Percentiles rank a stretch among this genome's conserved stretches.
Conservation (phyloP, 768 basidiomycete genomes). For the Holtermanniella nyarrowii region DNA sequence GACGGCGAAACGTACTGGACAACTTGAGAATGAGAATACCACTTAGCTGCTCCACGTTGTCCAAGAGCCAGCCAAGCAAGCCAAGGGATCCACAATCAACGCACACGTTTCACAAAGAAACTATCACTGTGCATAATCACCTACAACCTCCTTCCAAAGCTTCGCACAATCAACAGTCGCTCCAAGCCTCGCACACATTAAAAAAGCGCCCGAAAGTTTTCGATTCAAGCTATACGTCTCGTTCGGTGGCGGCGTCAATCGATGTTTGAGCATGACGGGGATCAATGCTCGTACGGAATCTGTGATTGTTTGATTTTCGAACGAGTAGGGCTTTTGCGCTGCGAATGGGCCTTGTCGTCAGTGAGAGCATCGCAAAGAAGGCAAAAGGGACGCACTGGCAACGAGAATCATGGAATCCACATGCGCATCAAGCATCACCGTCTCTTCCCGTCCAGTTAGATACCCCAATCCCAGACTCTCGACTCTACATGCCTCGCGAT, state of each 20-base stretch:
- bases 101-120: too few relatives aligned
- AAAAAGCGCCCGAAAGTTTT: constrained; percentile 44
- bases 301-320: constrained; percentile 56
- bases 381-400: constrained; percentile 42
- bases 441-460: constrained; percentile 74
- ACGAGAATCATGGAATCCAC: constrained; percentile 71
- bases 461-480: constrained; percentile 79
- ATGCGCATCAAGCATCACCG: constrained; percentile 86
- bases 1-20: too few relatives aligned
- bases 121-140: constrained; percentile 36
- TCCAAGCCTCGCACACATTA: constrained; percentile 51
- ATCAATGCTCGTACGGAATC: constrained; percentile 66
- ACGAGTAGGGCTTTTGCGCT: constrained; percentile 64
- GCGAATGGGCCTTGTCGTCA: constrained; percentile 57
- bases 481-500: constrained; percentile 56
- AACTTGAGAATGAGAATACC: too few relatives aligned
- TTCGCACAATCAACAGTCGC: constrained; percentile 62
- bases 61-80: too few relatives aligned
- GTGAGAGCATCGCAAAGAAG: not conserved
- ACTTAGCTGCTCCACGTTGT: too few relatives aligned
- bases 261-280: constrained; percentile 77
- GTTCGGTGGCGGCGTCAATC: constrained; percentile 81
- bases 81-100: too few relatives aligned
- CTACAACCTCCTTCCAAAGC: constrained; percentile 64
- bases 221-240: constrained; percentile 93